These are phyloP conservation scores for Exophiala aquamarina DNA, from an alignment of 2,329 filamentous ascomycete species.

Conservation along the genomic window DNA sequence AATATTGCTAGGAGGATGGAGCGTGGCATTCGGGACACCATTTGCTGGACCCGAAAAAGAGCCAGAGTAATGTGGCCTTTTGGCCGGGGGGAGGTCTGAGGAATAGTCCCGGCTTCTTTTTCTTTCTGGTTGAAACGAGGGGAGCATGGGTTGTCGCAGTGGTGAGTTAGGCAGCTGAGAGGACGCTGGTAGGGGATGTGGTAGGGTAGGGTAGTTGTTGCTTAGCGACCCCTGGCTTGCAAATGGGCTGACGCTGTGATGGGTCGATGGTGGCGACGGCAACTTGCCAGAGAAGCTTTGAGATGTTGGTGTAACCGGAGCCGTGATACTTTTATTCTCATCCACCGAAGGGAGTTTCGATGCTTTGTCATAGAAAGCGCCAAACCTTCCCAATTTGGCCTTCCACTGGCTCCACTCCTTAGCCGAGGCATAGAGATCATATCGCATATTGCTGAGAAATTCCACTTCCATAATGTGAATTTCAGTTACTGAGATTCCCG, in stretches of 20 bases:
- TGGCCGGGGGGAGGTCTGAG: constrained; percentile 56
- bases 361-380: constrained; percentile 76
- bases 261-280: constrained; percentile 27
- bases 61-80: constrained; percentile 40
- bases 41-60: background rate
- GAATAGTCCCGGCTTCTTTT: constrained; percentile 62
- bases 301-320: constrained; percentile 27
- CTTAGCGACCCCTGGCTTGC: constrained; percentile 10
- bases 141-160: constrained; percentile 14
- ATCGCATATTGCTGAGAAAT: constrained; percentile 97
- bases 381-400: constrained; percentile 75
- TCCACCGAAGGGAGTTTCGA: constrained; percentile 42
- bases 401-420: constrained; percentile 88
- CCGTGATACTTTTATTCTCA: constrained; percentile 23
- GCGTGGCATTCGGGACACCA: constrained; percentile 17
- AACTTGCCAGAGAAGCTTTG: constrained; percentile 37
- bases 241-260: constrained; percentile 17
- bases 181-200: constrained; percentile 23
- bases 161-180: constrained; percentile 25
- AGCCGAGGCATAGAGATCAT: constrained; percentile 83
- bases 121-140: constrained; percentile 45
- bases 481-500: constrained; percentile 86
- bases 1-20: constrained; percentile 7
- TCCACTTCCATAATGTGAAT: constrained; percentile 99
- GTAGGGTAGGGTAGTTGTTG: constrained; percentile 20